Base-by-base conservation (phyloP, 2,329 filamentous ascomycete genomes). In the Gnomoniopsis sp. region DNA sequence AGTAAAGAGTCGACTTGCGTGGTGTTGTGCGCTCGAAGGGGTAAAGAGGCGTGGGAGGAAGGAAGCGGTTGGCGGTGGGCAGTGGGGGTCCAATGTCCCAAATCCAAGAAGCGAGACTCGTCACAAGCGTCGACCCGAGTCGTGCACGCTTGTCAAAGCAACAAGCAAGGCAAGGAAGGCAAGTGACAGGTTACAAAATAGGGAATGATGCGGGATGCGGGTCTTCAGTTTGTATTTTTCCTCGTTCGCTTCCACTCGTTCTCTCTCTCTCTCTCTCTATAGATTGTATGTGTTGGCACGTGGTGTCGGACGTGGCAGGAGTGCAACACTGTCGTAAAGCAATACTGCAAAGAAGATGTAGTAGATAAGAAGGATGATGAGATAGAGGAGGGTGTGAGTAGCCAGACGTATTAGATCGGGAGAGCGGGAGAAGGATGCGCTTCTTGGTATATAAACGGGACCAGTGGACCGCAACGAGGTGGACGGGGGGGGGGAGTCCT, bases 271-370 rank as follows among this genome's bases (percentile, higher is more conserved):
- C 15, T 52, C 50, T 17, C 51, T 48, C 23, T 30, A 15, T 12
- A n/a, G 2, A n/a, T 19, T 43, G 19, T 44, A n/a, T 30, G n/a
- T 34, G 30, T 15, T 50, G 19, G 19, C 49, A 60, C 58, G 53
- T 60, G 57, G 30, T 58, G 55, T 50, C 55, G 55, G 58, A 58
- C 58, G 50, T 58, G 55, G 50, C 52, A 56, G 49, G 51, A 53
- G 8, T 46, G 36, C 19, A 19, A 21, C 30, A 15, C n/a, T n/a
- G n/a, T 50, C n/a, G 23, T 50, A 2, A 4, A 12, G 47, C 3
- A 15, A n/a, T n/a, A 44, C 23, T 54, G 43, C 7, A 41, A n/a
- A 23, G 23, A 19, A n/a, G n/a, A n/a, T n/a, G n/a, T n/a, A 38
- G 17, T 17, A 15, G 21, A 26, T 19, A 21, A 41, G 47, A 41